A percentile compares a stretch with the other conserved stretches of the same genome.
Conservation (phyloP, 495 filamentous ascomycete genomes). For the Trichocladium uniseriatum region DNA sequence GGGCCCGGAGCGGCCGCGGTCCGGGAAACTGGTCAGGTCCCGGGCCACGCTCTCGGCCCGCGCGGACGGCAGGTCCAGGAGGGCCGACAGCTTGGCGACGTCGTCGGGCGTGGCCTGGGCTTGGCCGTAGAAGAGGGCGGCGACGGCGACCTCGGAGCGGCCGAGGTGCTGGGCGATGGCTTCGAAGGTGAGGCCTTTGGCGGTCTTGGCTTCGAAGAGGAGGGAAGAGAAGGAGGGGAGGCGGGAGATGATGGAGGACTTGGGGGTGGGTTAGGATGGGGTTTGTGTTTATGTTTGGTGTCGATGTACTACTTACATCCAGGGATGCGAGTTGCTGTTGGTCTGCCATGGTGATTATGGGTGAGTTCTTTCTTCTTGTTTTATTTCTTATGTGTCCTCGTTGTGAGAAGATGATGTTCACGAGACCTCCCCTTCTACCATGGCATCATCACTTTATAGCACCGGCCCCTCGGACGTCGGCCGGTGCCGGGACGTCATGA, state of each 20-base stretch:
- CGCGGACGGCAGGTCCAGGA: slow-evolving; percentile 55
- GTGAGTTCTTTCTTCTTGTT: background rate
- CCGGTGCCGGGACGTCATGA: background rate
- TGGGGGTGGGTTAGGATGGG: background rate
- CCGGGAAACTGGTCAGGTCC: slow-evolving; percentile 65
- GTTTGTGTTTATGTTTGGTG: background rate
- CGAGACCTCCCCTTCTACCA: no score
- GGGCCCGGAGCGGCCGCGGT: slow-evolving; percentile 72
- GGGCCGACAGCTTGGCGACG: slow-evolving; percentile 55
- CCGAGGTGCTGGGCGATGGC: slow-evolving; percentile 65
- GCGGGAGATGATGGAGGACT: slow-evolving; percentile 35
- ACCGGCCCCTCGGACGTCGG: background rate
- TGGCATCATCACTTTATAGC: background rate
- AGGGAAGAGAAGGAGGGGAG: slow-evolving; percentile 61
- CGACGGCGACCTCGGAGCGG: slow-evolving; percentile 81
- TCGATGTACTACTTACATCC: slow-evolving; percentile 19
- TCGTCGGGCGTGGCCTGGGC: slow-evolving; percentile 72
- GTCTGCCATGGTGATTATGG: slow-evolving; percentile 15
- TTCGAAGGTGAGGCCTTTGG: slow-evolving; percentile 68
- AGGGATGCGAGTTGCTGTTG: slow-evolving; percentile 24
- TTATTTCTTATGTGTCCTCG: background rate
- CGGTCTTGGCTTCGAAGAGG: slow-evolving; percentile 80
- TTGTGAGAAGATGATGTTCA: no score
- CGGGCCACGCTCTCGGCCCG: slow-evolving; percentile 42
- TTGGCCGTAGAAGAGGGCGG: slow-evolving; percentile 93